Conservation (phyloP, 73 alveolate species). For the Paramecium bursaria region DNA sequence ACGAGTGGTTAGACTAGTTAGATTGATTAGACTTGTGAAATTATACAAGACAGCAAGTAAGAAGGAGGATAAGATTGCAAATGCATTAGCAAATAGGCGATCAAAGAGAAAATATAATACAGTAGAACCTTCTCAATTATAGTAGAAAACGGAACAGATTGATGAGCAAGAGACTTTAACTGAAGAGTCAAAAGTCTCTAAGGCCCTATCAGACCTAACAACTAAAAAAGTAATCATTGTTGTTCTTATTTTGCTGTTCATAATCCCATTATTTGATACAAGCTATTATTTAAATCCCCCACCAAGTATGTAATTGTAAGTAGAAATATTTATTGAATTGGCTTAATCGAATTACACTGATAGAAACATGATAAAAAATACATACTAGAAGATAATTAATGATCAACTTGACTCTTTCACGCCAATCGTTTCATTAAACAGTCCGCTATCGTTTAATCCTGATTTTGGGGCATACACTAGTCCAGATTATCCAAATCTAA, state of each 20-base stretch:
- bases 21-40: conserved; percentile 82
- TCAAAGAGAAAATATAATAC: conserved; percentile 52
- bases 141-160: background rate
- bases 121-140: conserved; percentile 35
- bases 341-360: conserved; percentile 24
- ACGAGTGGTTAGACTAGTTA: conserved; percentile 76
- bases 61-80: conserved; percentile 52
- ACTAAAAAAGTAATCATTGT: conserved; percentile 77
- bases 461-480: background rate
- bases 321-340: conserved; percentile 28
- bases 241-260: conserved; percentile 69
- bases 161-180: conserved; percentile 52
- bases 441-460: background rate
- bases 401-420: conserved; percentile 8
- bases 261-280: conserved; percentile 71
- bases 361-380: conserved; percentile 1
- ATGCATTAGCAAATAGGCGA: background rate
- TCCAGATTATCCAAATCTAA: conserved; percentile 20
- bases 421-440: background rate
- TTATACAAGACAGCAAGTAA: conserved; percentile 75
- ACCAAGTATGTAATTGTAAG: conserved; percentile 56
- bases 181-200: conserved; percentile 75
- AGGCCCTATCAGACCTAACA: conserved; percentile 70
- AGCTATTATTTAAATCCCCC: conserved; percentile 70
- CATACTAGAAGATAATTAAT: conserved; percentile 8